Evolutionary conservation across 2,329 filamentous ascomycete species (phyloP), one percentile per base, ranked within the genome.

Genomic region (Phaeoacremonium minimum): DNA sequence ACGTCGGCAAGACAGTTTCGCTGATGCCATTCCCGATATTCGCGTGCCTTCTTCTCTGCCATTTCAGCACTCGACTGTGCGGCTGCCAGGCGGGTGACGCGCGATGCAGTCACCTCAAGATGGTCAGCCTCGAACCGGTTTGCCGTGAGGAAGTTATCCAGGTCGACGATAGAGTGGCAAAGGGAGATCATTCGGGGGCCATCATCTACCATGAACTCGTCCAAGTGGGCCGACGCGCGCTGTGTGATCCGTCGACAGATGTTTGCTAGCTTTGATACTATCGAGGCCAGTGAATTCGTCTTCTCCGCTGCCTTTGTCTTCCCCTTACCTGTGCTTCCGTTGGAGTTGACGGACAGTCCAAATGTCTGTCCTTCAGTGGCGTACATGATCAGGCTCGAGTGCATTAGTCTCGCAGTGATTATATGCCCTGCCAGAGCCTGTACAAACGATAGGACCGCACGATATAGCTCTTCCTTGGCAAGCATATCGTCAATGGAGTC

Each of bases 391-490:
- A 63, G 57, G 14, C 60, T 51, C 3, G 38, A 37, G 34, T 58
- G 58, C 0, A 70, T 42, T 2, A 65, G 44, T 6, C 36, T 17
- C 2, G 50, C 44, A 3, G 58, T 62, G 7, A 43, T 42, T 3
- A 49, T 37, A 38, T 67, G 59, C 6, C 32, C 43, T 4, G 49
- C 49, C 9, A 73, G 38, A 1, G 48, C 43, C 3, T 51, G 38
- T 3, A 73, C 35, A 38, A 75, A 65, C 15, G 52, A 47, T 7
- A 73, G 42, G 4, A 69, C 44, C 3, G 50, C 51, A 6, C 49
- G 44, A 41, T 72, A 69, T 1, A 71, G 42, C 1, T 40, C 18
- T 7, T 33, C 29, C 1, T 46, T 46, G 3, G 30, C 26, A 12
- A 45, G 35, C 4, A 58, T 51, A 11, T 60, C 57, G 4, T 55